Conservation (phyloP, 805 yeast genomes). For the Saturnispora galanensis region DNA sequence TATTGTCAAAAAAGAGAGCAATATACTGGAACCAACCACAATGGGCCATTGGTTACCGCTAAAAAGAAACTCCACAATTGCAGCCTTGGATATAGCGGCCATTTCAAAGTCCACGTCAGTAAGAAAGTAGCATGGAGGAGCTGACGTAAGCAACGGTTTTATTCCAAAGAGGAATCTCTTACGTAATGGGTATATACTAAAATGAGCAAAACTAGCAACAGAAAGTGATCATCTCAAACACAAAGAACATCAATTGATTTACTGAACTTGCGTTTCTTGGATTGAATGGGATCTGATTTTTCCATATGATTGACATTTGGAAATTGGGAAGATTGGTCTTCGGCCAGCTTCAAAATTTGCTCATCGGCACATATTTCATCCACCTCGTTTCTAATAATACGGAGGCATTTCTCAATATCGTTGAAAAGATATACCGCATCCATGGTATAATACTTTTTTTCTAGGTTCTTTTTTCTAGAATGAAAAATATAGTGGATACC, state of each 20-base stretch:
- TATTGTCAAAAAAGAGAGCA: constrained; percentile 40
- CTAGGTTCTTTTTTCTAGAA: background rate
- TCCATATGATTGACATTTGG: background rate
- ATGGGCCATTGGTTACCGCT: constrained; percentile 35
- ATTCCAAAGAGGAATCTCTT: background rate
- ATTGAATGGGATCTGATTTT: no score
- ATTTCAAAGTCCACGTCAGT: background rate
- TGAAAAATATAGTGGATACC: constrained; percentile 14
- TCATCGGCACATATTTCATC: no score
- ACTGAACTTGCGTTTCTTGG: constrained; percentile 15
- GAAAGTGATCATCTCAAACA: constrained; percentile 8
- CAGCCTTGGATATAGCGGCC: background rate
- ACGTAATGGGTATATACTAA: background rate
- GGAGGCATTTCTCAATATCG: no score
- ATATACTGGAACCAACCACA: constrained; percentile 34
- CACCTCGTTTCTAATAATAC: no score
- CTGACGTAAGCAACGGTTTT: background rate
- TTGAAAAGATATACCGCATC: background rate
- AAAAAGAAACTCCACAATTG: background rate
- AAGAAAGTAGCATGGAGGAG: background rate
- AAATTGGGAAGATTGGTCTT: background rate
- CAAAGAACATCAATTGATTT: constrained; percentile 16
- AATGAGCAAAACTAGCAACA: background rate
- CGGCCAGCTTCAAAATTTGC: no score
- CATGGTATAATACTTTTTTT: background rate